These are phyloP conservation scores for Naganishia sp. DNA, from an alignment of 1,284 basidiomycete genomes.

Conservation along the genomic window DNA sequence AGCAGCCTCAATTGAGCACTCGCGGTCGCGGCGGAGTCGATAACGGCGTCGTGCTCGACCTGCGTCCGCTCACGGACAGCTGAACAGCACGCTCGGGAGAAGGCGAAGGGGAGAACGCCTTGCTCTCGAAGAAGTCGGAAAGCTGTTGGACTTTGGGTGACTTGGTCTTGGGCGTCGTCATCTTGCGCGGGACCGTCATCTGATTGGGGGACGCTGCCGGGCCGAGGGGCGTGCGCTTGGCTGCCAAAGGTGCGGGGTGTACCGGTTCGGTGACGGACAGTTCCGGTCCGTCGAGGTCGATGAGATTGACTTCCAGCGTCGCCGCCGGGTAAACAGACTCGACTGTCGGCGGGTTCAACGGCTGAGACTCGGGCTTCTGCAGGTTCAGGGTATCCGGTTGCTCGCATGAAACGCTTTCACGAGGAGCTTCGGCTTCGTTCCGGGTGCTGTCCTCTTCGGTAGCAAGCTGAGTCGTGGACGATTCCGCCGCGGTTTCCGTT, in stretches of 20 bases:
- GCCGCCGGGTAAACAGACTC: too few species aligned
- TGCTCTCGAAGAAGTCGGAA: constrained; percentile 29
- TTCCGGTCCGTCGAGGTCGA: constrained; percentile 13
- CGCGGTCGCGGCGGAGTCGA: constrained; percentile 16
- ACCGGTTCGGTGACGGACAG: neutral
- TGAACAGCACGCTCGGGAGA: constrained; percentile 4
- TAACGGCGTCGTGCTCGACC: constrained; percentile 14
- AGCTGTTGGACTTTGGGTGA: constrained; percentile 26
- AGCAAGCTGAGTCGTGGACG: too few species aligned
- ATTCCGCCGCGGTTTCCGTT: too few species aligned
- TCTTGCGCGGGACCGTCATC: constrained; percentile 5
- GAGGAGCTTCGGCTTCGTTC: too few species aligned
- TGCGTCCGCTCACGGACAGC: neutral
- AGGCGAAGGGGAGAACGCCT: constrained; percentile 22
- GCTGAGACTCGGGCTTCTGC: too few species aligned
- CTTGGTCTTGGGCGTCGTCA: neutral
- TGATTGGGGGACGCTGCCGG: constrained; percentile 18
- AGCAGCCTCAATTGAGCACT: neutral
- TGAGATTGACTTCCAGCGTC: constrained; percentile 4
- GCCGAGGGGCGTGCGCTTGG: constrained; percentile 16
- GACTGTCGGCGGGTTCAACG: too few species aligned
- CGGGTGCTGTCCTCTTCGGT: too few species aligned
- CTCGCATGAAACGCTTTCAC: too few species aligned
- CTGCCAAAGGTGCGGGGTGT: neutral
- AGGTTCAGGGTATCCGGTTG: too few species aligned